Evolutionary conservation across 2,329 filamentous ascomycete genomes (phyloP).

Genomic region (Neopestalotiopsis clavispora): DNA sequence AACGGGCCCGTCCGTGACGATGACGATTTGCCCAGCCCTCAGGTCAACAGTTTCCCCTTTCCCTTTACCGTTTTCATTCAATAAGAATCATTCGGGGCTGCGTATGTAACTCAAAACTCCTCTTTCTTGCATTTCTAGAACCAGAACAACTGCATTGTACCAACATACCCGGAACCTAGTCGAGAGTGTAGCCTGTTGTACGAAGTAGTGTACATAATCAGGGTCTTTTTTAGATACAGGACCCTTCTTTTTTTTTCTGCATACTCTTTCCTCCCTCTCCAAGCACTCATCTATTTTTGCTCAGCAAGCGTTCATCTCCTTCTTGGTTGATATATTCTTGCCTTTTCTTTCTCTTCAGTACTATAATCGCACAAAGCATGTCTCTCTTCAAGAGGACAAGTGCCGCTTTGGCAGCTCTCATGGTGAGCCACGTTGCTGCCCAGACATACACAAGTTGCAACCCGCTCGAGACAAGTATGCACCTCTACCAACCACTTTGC

Average conservation of each 20-base stretch:
- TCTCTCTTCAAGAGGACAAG: conserved; percentile 24
- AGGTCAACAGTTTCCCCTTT: conserved; percentile 18
- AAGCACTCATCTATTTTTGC: not conserved
- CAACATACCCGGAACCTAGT: not conserved
- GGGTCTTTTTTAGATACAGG: not conserved
- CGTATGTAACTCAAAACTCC: conserved; percentile 17
- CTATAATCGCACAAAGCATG: conserved; percentile 26
- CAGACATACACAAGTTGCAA: conserved; percentile 38
- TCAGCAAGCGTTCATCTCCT: not conserved
- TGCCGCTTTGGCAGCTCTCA: conserved; percentile 26
- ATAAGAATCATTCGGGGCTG: conserved; percentile 23
- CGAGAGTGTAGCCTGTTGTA: not conserved
- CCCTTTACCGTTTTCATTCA: conserved; percentile 20
- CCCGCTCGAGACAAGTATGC: conserved; percentile 34
- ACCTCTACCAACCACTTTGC: not conserved
- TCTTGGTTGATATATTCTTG: not conserved
- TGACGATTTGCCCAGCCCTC: conserved; percentile 3
- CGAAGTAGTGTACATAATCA: not conserved
- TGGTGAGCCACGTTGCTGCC: conserved; percentile 28
- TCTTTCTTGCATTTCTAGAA: conserved; percentile 18
- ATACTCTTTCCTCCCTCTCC: not conserved
- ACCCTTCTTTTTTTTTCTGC: conserved; percentile 1
- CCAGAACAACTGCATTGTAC: not conserved
- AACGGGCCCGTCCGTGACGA: not conserved
- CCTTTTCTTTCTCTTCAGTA: conserved; percentile 19